Evolutionary conservation across 257 asterid species (phyloP), one percentile per base, ranked within the genome.

Genomic region (Solanum paucissectum): DNA sequence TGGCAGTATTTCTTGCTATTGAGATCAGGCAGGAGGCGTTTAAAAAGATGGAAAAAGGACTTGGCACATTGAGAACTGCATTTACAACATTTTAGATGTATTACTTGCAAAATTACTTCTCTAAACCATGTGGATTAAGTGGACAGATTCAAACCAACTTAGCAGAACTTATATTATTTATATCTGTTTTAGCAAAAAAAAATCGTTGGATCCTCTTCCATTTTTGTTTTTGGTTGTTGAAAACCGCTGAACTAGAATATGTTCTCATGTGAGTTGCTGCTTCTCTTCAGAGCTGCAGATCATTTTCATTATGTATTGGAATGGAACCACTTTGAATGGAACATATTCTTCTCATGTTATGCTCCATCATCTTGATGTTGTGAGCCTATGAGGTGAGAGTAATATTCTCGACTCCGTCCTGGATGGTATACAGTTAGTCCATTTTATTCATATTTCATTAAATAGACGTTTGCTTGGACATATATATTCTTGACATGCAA

Each of bases 221-320:
- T 81, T 79, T 72, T 44, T 81, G 27, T 60, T 81, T 9, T 44
- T 81, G 68, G 37, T 81, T 27, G 38, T 49, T 81, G 85, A 27
- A 46, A 79, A 44, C 36, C 38, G 13, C 85, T 81, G 85, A 81
- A 81, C 85, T 46, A 62, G 85, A 81, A 46, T 81, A 42, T 42
- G 84, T 77, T 77, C 66, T 79, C 84, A 81, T 29, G 40, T 46
- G 84, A 79, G 84, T 46, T 18, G 68, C 68, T 81, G 68, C 66
- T 79, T 79, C 85, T 81, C 55, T 81, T 81, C 85, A 81, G 85
- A 46, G 66, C 40, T 81, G 66, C 68, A 46, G 68, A 81, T 81
- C 37, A 81, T 81, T 81, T 81, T 81, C 85, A 81, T 81, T 44
- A 81, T 81, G 85, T 81, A 29, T 81, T 81, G 85, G 85, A 81